Base-by-base conservation (phyloP, 2,329 filamentous ascomycete genomes). In the Immersiporthe knoxdaviesiana region DNA sequence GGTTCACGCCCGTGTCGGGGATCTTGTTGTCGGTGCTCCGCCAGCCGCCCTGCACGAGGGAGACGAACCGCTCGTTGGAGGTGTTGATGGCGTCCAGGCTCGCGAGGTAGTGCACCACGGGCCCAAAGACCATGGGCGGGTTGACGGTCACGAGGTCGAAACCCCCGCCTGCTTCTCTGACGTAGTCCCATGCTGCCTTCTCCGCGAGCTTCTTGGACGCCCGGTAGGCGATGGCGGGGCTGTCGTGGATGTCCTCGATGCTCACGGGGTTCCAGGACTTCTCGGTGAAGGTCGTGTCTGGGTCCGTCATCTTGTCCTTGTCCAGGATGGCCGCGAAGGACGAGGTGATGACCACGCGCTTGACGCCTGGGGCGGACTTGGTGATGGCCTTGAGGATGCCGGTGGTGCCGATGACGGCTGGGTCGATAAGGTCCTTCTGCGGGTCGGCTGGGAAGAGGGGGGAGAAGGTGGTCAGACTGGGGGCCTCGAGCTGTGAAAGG, bases 301-400 rank as follows among this genome's bases (percentile, higher is more conserved):
- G 77, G 75, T 86, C 79, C 2, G 65, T 63, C 12, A 82, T 69
- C 60, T 77, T 76, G 21, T 75, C 72, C 52, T 79, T 78, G 70
- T 82, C 76, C 21, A 87, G 60, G 73, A 88, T 82, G 71, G 85
- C 80, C 27, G 85, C 85, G 76, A 88, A 87, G 44, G 85, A 87
- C 50, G 83, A 85, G 21, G 85, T 88, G 61, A 90, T 77, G 68
- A 91, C 89, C 18, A 97, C 91, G 70, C 90, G 86, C 80, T 90
- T 92, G 65, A 97, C 91, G 7, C 72, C 72, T 0, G 85, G 85
- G 0, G 85, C 76, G 77, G 86, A 72, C 71, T 83, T 82, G 75
- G 90, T 88, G 72, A 95, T 84, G 24, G 92, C 89, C 72, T 90
- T 86, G 47, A 92, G 89, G 67, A 96, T 88, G 44, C 90, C 91